These are phyloP conservation scores for Pythium brachiatum DNA, from an alignment of 352 stramenopile species.

Conservation along the genomic window DNA sequence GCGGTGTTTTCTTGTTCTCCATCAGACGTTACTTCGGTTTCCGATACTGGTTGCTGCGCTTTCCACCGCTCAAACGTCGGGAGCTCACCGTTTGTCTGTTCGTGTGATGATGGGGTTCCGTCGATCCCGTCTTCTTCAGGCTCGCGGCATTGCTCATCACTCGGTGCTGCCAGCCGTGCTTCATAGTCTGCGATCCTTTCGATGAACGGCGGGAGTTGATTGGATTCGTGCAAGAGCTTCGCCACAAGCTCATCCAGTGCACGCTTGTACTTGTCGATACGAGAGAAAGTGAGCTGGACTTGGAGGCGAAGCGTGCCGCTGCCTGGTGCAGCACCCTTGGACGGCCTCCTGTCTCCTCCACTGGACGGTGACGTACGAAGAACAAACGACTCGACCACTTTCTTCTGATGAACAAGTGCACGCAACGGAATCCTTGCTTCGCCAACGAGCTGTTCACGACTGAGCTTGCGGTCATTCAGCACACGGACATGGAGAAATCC, in stretches of 20 bases:
- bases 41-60: conserved; percentile 7
- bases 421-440: conserved; percentile 63
- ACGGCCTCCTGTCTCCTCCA: background rate
- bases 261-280: conserved; percentile 56
- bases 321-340: background rate
- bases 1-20: background rate
- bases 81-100: background rate
- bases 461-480: conserved; percentile 69
- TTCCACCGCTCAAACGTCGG: conserved; percentile 30
- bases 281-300: conserved; percentile 61
- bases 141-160: background rate
- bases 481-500: conserved; percentile 60
- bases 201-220: conserved; percentile 58
- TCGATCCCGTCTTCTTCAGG: background rate
- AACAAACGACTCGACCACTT: conserved; percentile 55
- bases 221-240: conserved; percentile 52
- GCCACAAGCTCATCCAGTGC: conserved; percentile 57
- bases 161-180: conserved; percentile 11
- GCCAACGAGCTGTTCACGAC: conserved; percentile 62
- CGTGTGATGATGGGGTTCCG: background rate
- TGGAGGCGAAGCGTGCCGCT: conserved; percentile 52
- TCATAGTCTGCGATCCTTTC: conserved; percentile 28
- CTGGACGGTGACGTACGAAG: conserved; percentile 29
- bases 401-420: conserved; percentile 63
- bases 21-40: background rate